Base-by-base conservation (phyloP, 148 eudicot genomes). In the Gaultheria prostrata region DNA sequence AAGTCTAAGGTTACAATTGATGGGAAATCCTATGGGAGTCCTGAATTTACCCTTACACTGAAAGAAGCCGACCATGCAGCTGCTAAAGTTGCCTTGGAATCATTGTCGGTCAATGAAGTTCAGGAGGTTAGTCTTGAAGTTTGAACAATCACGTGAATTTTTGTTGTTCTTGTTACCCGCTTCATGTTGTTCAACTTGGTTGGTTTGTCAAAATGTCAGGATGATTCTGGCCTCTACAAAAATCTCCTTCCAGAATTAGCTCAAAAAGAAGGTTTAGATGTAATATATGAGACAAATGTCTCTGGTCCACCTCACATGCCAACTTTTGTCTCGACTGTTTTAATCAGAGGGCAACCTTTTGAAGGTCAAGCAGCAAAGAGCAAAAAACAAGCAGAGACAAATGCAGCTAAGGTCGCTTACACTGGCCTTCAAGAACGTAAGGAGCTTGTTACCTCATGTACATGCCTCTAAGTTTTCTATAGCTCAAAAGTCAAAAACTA, bases 21-120 rank as follows among this genome's bases (percentile, higher is more conserved):
- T 26, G 98, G 90, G 46, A 91, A 87, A 80, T 85, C 83, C 6
- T 90, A 88, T 84, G 92, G 77, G 83, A 73, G 93, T 76, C 61
- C 71, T 45, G 91, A 85, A 35, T 88, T 79, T 82, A 90, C 82
- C 83, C 24, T 86, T 28, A 94, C 98, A 30, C 0, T 93, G 51
- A 94, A 92, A 88, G 95, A 93, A 76, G 95, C 98, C 72, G 98
- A 96, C 83, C 92, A 91, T 84, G 92, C 93, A 73, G 98, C 95
- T 70, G 97, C 98, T 39, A 92, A 92, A 92, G 83, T 84, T 79
- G 98, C 97, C 43, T 83, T 90, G 83, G 86, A 81, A 59, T 86
- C 91, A 0, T 72, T 93, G 74, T 88, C 89, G 6, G 83, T 86
- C 49, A 79, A 84, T 80, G 92, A 82, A 26, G 82, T 84, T 79